Evolutionary conservation across 768 basidiomycete genomes (phyloP), one percentile per base, ranked within the genome.

Genomic region (Phlegmacium glaucopus): DNA sequence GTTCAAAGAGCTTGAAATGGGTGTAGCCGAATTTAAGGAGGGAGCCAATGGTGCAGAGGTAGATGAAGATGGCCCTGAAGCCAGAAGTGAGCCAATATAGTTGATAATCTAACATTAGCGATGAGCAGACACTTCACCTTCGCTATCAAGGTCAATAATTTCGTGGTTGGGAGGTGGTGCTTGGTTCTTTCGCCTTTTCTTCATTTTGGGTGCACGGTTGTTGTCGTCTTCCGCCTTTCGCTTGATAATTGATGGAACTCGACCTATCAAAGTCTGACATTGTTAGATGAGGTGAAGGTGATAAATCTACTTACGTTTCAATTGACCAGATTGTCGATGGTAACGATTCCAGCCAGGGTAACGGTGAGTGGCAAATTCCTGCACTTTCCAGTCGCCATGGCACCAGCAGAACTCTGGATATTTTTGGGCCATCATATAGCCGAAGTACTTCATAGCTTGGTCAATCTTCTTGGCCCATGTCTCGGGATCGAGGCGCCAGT

Each of bases 341-440:
- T 39, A 16, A 12, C 39, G 39, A 16, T 26, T 44, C 38, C 44
- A 46, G 16, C 46, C 44, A 6, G 49, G 49, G 25, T 46, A 50
- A 6, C 16, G 9, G n/a, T 37, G 30, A 17, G 26, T 50, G 4
- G 36, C 49, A 32, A 50, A 50, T 2, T 13, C 9, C 27, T 50
- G 30, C 7, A 39, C 12, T 16, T 50, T 50, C 49, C 49, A 50
- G 15, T 32, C 25, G 6, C 44, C 36, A 2, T 45, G 18, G 15
- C 37, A 44, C 7, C 26, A 45, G 16, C 26, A 7, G 32, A 50
- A 50, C 39, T 50, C 44, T 8, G 38, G 35, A 22, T 45, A 50
- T 25, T 32, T 36, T 1, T 16, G n/a, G 9, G 22, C 22, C 50
- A 51, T 46, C 28, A 17, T 16, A 12, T 10, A 13, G 26, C 18